These are phyloP conservation scores for Malassezia arunalokei DNA, from an alignment of 1,284 basidiomycete genomes.

Conservation along the genomic window DNA sequence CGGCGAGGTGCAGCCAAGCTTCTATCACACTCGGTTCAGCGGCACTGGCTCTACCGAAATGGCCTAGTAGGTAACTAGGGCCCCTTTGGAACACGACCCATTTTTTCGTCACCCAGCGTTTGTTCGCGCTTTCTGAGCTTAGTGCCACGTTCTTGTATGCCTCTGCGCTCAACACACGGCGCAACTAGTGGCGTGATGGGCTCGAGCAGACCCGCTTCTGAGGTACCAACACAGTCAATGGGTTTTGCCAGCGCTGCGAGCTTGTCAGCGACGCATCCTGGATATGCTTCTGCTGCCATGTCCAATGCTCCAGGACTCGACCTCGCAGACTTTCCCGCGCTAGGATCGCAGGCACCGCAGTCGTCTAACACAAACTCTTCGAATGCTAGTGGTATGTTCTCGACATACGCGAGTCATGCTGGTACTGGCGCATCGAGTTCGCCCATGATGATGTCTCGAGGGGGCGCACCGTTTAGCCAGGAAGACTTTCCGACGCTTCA, in stretches of 20 bases:
- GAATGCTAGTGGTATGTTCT: constrained; percentile 17
- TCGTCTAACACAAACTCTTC: background rate
- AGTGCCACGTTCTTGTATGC: background rate
- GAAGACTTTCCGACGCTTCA: constrained; percentile 44
- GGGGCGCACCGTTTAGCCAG: constrained; percentile 24
- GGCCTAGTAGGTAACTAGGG: background rate
- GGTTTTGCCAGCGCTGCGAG: constrained; percentile 3
- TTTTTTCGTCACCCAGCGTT: background rate
- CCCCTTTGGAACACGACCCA: too few relatives aligned
- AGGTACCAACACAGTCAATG: constrained; percentile 1
- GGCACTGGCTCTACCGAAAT: background rate
- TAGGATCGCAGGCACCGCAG: constrained; percentile 20
- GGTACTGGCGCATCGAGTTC: constrained; percentile 17
- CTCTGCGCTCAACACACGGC: background rate
- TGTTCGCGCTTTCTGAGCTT: background rate
- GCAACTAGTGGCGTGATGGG: too few relatives aligned
- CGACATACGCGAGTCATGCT: constrained; percentile 34
- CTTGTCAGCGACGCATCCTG: constrained; percentile 5
- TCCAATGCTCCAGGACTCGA: constrained; percentile 20
- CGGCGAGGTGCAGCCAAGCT: constrained; percentile 4
- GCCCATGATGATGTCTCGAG: constrained; percentile 9
- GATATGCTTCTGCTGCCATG: constrained; percentile 6
- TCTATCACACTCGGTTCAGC: background rate
- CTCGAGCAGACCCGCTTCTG: constrained; percentile 7
- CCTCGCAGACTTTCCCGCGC: constrained; percentile 31